Evolutionary conservation across 1,284 basidiomycete genomes (phyloP), one percentile per base, ranked within the genome.

Genomic region (Cryptococcus sp.): DNA sequence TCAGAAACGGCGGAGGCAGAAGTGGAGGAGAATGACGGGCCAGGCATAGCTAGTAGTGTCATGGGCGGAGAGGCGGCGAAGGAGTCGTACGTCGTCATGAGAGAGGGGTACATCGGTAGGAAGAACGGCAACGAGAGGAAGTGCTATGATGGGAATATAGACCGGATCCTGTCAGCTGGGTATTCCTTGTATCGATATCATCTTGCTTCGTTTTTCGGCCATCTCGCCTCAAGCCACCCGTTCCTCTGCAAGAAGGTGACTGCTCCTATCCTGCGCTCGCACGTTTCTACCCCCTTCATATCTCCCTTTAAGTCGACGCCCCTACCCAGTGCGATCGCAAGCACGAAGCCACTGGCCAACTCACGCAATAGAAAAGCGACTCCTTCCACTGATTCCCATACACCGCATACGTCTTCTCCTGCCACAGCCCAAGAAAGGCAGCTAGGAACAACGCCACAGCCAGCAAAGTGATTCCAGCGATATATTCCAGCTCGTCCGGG

Each of bases 321-420:
- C 25, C 25, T 25, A 6, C 3, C 25, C 25, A 25, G 25, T 25
- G 6, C 25, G 42, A n/a, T 5, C 10, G 10, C 31, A 35, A 45
- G 45, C 11, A 20, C 10, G 27, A 13, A 48, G 23, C 3, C 19
- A 44, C 23, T 11, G 19, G 19, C n/a, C 5, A 25, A 63, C 75
- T 58, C 45, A 78, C 79, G 17, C 67, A 71, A 68, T 93, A 97
- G 80, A 96, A 97, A 82, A 97, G 86, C 35, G 86, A 87, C 79
- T 97, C 93, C 70, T 89, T 86, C 93, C 93, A 97, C 53, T 74
- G 68, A 61, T 85, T 87, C 19, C 87, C 85, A 72, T 93, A 91
- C 46, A 76, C 80, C 17, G 80, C 75, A 72, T 88, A 92, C 5
- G 91, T 91, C 76, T 83, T 82, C 74, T 97, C 94, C 78, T 97